Conservation (phyloP, 441 rosid genomes). For the Sinapis alba region DNA sequence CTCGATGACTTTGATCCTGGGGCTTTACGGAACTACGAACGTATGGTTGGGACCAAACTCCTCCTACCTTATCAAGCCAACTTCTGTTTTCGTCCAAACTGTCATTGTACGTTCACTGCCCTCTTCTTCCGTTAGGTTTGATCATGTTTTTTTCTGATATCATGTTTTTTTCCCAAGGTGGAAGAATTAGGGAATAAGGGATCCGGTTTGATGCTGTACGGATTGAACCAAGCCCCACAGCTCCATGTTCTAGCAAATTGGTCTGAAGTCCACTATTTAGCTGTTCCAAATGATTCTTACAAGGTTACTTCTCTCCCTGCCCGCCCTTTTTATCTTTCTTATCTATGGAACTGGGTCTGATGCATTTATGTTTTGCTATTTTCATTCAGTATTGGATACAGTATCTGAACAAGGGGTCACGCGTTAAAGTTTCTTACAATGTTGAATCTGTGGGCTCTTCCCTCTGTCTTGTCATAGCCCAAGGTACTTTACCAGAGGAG, state of each 20-base stretch:
- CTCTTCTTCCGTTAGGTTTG: constrained; percentile 6
- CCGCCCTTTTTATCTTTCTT: background rate
- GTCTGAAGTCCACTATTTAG: constrained; percentile 50
- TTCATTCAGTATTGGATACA: constrained; percentile 69
- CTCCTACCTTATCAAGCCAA: constrained; percentile 72
- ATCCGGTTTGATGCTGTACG: constrained; percentile 59
- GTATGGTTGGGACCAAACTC: constrained; percentile 74
- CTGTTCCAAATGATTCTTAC: constrained; percentile 74
- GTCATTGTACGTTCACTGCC: constrained; percentile 56
- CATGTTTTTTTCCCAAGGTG: constrained; percentile 52
- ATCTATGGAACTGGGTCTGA: constrained; percentile 4
- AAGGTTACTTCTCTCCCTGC: constrained; percentile 49
- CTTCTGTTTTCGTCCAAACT: constrained; percentile 77
- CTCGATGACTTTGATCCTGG: constrained; percentile 87
- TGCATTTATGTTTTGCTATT: background rate
- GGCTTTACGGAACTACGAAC: constrained; percentile 74
- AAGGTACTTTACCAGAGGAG: constrained; percentile 50
- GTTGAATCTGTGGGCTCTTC: constrained; percentile 64
- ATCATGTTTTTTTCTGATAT: constrained; percentile 5
- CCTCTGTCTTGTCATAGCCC: constrained; percentile 72
- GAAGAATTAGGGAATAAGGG: constrained; percentile 59
- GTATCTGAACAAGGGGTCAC: constrained; percentile 80
- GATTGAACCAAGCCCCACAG: constrained; percentile 65
- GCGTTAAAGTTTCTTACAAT: constrained; percentile 66
- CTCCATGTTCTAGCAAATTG: constrained; percentile 67